phyloP scores from a whole-genome alignment of 176 grass and related monocot genomes.

The Triticum dicoccoides region DNA sequence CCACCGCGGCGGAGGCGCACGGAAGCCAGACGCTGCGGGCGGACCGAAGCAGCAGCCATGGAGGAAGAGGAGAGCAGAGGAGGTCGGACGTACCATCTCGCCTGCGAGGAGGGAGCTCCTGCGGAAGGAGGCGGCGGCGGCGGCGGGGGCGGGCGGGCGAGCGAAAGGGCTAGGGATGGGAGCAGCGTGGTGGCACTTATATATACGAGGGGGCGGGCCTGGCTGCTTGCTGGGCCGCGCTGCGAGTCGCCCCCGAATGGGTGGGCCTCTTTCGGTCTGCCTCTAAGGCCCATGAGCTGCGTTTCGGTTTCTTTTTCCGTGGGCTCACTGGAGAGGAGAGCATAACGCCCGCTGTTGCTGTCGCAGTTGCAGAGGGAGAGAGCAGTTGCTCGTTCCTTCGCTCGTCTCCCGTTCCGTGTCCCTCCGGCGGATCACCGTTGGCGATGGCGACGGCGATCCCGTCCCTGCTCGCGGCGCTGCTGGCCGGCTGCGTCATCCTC shows the following conservation, averaged over 20 bases:
- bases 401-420: background rate
- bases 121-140: background rate
- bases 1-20: too few relatives aligned
- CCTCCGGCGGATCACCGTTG: background rate
- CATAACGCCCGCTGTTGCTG: background rate
- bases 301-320: background rate
- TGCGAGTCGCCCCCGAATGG: too few relatives aligned
- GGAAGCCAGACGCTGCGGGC: background rate
- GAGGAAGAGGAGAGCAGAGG: background rate
- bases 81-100: background rate
- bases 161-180: background rate
- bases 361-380: too few relatives aligned
- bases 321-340: background rate
- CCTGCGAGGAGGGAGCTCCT: slow-evolving; percentile 1
- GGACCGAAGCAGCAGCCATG: background rate
- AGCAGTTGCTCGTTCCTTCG: background rate
- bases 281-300: background rate
- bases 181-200: background rate
- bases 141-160: background rate
- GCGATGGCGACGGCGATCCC: background rate
- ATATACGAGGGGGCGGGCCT: background rate
- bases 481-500: background rate
- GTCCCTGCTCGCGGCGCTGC: background rate
- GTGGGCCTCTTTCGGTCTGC: background rate
- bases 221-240: background rate